These are phyloP conservation scores for Quercus gilva DNA, from an alignment of 306 rosid genomes.

Conservation along the genomic window DNA sequence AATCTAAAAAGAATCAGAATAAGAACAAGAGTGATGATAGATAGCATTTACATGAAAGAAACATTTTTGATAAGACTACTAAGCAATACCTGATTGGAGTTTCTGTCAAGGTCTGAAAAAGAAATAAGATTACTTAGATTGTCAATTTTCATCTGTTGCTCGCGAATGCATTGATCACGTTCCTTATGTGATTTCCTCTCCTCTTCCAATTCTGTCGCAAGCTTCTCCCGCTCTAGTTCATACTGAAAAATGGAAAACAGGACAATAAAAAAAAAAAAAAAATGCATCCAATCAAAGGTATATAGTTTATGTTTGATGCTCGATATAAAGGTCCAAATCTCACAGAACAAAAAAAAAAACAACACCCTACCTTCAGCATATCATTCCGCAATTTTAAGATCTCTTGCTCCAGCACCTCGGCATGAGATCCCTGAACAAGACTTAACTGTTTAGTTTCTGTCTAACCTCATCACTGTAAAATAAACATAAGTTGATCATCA, in stretches of 20 bases:
- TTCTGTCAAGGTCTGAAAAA: constrained; percentile 43
- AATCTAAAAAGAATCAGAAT: neutral
- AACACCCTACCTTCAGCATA: constrained; percentile 67
- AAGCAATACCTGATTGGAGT: constrained; percentile 58
- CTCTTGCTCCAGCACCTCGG: constrained; percentile 89
- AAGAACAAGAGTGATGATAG: neutral
- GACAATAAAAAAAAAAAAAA: constrained; percentile 8
- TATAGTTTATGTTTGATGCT: constrained; percentile 12
- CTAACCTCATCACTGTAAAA: constrained; percentile 4
- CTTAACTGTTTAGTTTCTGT: constrained; percentile 4
- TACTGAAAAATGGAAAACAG: constrained; percentile 50
- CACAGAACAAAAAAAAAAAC: neutral
- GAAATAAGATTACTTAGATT: constrained; percentile 43
- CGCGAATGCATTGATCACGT: constrained; percentile 56
- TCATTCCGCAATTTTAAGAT: constrained; percentile 84
- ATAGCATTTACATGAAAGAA: neutral
- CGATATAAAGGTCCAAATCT: constrained; percentile 6
- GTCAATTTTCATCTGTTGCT: constrained; percentile 63
- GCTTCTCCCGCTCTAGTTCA: constrained; percentile 87
- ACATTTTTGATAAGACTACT: neutral
- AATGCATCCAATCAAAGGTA: constrained; percentile 1
- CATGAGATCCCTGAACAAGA: constrained; percentile 79
- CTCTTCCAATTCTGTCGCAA: constrained; percentile 78
- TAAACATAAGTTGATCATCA: constrained; percentile 28
- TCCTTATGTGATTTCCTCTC: constrained; percentile 69